These are phyloP conservation scores for Nakataea oryzae DNA, from an alignment of 2,329 filamentous ascomycete genomes.

Conservation along the genomic window DNA sequence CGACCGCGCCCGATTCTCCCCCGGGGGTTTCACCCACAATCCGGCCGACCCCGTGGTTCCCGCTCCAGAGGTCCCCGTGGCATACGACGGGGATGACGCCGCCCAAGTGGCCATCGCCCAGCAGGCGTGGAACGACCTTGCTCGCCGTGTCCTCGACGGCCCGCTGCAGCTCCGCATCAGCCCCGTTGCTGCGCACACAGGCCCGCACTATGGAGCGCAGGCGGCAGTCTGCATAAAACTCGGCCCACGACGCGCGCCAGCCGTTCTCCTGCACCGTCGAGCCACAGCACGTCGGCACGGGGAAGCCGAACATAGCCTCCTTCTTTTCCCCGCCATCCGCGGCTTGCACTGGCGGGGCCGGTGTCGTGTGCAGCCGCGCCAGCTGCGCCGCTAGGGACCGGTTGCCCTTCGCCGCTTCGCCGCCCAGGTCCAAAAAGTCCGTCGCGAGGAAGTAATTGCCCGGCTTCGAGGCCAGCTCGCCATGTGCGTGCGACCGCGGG, in stretches of 20 bases:
- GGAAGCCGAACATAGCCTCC: slow-evolving; percentile 63
- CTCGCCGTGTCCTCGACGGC: slow-evolving; percentile 55
- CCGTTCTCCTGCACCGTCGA: slow-evolving; percentile 72
- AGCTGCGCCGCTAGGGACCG: slow-evolving; percentile 63
- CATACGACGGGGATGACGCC: slow-evolving; percentile 67
- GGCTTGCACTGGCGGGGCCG: slow-evolving; percentile 46
- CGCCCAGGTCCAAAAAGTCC: slow-evolving; percentile 64
- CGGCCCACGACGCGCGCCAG: slow-evolving; percentile 65
- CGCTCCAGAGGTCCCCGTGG: slow-evolving; percentile 91
- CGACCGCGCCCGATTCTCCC: slow-evolving; percentile 49
- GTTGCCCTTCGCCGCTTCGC: slow-evolving; percentile 15
- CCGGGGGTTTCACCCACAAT: slow-evolving; percentile 35
- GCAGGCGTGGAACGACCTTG: slow-evolving; percentile 63
- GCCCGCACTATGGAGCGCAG: slow-evolving; percentile 53
- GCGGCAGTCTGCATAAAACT: slow-evolving; percentile 74
- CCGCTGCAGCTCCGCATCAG: slow-evolving; percentile 48
- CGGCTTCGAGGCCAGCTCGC: slow-evolving; percentile 43
- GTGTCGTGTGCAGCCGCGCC: slow-evolving; percentile 66
- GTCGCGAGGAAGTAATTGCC: slow-evolving; percentile 53
- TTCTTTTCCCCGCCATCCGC: background rate
- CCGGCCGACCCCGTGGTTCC: slow-evolving; percentile 61
- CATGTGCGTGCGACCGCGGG: slow-evolving; percentile 65
- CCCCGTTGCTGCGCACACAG: slow-evolving; percentile 42
- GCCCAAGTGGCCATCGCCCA: slow-evolving; percentile 56
- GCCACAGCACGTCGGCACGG: slow-evolving; percentile 76